Evolutionary conservation across 345 rosid genomes (phyloP), one percentile per base, ranked within the genome.

Genomic region (Tarenaya hassleriana): DNA sequence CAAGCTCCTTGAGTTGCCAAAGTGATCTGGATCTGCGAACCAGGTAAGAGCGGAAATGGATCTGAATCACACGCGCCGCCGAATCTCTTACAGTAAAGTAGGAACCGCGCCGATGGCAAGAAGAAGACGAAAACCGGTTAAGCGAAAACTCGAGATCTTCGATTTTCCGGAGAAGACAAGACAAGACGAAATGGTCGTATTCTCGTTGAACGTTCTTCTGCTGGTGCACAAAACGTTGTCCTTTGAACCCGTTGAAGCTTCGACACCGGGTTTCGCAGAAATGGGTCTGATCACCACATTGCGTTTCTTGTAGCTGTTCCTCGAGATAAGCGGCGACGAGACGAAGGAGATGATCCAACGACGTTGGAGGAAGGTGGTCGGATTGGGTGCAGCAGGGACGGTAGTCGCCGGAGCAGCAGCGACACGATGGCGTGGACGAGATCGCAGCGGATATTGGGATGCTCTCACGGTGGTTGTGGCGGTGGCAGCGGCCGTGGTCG

Each of bases 11-110:
- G 65, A 87, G 96, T 61, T 84, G 79, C 15, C 95, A 65, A 18
- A 91, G 82, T 52, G 85, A 70, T 69, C 77, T 70, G 41, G 96
- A 91, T 82, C 96, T 78, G 18, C 67, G 81, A 52, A 71, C 95
- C 1, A 91, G 80, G 73, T 78, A 80, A 20, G 82, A 69, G 0
- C 95, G 84, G 60, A 86, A 91, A 70, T 77, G 89, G 62, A 72
- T 64, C 58, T 84, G 96, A 56, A 91, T 91, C 27, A 91, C 74
- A 16, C 89, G 75, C 18, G 98, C 96, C 6, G 96, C 96, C 8
- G 76, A 61, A 41, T 84, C 91, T 71, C 78, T 75, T 1, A 86
- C 66, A 11, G 88, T 60, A 29, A 33, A 40, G 4, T 67, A 45
- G 10, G 66, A 63, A 61, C 21, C 18, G 17, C 50, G 57, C 15